phyloP scores from a whole-genome alignment of 441 rosid species.

The Arabidopsis hybrid region DNA sequence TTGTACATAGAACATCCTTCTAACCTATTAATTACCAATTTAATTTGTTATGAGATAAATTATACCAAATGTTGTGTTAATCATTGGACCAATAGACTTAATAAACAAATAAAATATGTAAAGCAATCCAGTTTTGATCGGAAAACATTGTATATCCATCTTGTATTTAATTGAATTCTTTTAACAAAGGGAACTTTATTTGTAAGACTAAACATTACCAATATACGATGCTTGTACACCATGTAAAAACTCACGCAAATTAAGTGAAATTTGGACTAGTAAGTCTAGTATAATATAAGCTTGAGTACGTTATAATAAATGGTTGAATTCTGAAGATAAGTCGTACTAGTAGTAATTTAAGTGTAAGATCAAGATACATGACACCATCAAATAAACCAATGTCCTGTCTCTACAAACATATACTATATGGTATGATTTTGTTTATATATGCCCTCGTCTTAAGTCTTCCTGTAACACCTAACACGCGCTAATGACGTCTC shows the following conservation, averaged over 20 bases:
- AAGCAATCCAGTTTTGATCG: not conserved
- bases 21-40: conserved; percentile 35
- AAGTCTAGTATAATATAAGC: not conserved
- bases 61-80: conserved; percentile 25
- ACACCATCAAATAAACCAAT: conserved; percentile 20
- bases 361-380: conserved; percentile 32
- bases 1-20: conserved; percentile 46
- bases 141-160: not conserved
- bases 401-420: conserved; percentile 26
- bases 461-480: conserved; percentile 40
- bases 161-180: not conserved
- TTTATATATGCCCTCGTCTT: conserved; percentile 20
- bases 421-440: conserved; percentile 13
- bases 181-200: not conserved
- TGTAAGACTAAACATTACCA: not conserved
- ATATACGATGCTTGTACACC: not conserved
- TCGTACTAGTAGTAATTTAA: conserved; percentile 17
- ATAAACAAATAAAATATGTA: not conserved
- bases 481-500: conserved; percentile 42
- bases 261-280: not conserved
- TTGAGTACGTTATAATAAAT: conserved; percentile 18
- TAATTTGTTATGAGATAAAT: conserved; percentile 11
- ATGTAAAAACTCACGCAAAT: not conserved
- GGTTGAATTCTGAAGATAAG: conserved; percentile 16
- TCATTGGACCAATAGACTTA: conserved; percentile 28